phyloP scores from a whole-genome alignment of 805 yeast species.

The Metschnikowia colocasiae region DNA sequence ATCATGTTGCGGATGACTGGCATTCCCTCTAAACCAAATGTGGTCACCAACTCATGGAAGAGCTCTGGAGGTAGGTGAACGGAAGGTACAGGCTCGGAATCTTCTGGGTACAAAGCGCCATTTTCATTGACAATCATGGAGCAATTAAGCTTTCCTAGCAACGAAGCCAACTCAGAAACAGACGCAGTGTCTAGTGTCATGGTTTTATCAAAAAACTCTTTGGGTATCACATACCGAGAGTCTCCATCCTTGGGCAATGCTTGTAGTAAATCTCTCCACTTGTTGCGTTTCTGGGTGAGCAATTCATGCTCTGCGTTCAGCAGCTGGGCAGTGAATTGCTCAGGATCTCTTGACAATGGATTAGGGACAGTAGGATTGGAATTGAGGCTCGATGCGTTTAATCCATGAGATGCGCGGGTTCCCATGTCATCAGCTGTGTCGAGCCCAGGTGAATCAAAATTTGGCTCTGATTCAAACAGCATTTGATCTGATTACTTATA shows the following conservation, averaged over 20 bases:
- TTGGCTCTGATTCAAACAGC: conserved; percentile 1
- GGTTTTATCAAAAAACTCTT: conserved; percentile 41
- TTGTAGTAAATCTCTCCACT: conserved; percentile 11
- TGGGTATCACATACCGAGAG: conserved; percentile 46
- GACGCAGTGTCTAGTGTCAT: conserved; percentile 22
- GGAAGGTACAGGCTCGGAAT: conserved; percentile 19
- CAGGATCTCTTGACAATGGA: neutral
- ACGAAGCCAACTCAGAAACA: conserved; percentile 23
- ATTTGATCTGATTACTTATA: neutral
- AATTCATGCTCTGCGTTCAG: neutral
- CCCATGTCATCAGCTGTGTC: neutral
- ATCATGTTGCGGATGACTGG: conserved; percentile 33
- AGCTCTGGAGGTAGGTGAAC: conserved; percentile 39
- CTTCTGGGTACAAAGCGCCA: conserved; percentile 39
- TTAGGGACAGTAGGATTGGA: neutral
- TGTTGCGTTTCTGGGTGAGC: conserved; percentile 2
- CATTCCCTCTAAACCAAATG: conserved; percentile 51
- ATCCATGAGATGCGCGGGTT: neutral
- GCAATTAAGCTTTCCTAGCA: conserved; percentile 49
- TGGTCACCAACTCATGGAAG: conserved; percentile 42
- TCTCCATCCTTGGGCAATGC: conserved; percentile 40
- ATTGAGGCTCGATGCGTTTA: neutral
- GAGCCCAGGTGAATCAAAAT: neutral
- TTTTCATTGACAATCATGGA: conserved; percentile 40
- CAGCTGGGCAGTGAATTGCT: neutral